phyloP scores from a whole-genome alignment of 257 asterid genomes.

The Agastache rugosa region DNA sequence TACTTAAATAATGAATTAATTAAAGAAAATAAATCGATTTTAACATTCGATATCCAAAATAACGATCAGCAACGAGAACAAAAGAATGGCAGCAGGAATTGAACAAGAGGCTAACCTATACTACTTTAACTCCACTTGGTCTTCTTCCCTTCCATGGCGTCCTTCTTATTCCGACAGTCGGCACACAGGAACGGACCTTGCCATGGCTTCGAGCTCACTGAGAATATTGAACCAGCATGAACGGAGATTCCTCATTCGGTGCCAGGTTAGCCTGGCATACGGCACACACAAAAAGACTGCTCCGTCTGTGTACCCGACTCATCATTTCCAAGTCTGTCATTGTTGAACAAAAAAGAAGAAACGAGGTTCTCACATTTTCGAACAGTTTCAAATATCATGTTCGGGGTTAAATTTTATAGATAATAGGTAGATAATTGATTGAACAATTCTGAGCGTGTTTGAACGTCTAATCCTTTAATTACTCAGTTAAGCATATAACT shows the following conservation, averaged over 20 bases:
- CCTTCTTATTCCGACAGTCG: conserved; percentile 75
- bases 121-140: conserved; percentile 48
- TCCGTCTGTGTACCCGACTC: conserved; percentile 49
- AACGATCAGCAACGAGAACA: not conserved
- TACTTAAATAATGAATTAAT: conserved; percentile 21
- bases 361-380: not conserved
- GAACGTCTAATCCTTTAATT: not conserved
- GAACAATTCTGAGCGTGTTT: not conserved
- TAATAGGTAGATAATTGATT: too few species aligned
- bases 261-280: conserved; percentile 70
- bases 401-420: too few species aligned
- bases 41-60: conserved; percentile 20
- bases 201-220: conserved; percentile 81
- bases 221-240: conserved; percentile 83
- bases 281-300: conserved; percentile 69
- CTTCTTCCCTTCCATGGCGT: conserved; percentile 76
- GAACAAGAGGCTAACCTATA: conserved; percentile 19
- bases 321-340: conserved; percentile 68
- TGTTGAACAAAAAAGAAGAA: not conserved
- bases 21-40: conserved; percentile 17
- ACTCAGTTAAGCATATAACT: too few species aligned
- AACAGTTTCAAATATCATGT: not conserved
- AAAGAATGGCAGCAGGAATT: not conserved
- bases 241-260: conserved; percentile 77
- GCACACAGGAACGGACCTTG: conserved; percentile 88